Evolutionary conservation across 345 rosid genomes (phyloP), one percentile per base, ranked within the genome.

Genomic region (Citrus medica): DNA sequence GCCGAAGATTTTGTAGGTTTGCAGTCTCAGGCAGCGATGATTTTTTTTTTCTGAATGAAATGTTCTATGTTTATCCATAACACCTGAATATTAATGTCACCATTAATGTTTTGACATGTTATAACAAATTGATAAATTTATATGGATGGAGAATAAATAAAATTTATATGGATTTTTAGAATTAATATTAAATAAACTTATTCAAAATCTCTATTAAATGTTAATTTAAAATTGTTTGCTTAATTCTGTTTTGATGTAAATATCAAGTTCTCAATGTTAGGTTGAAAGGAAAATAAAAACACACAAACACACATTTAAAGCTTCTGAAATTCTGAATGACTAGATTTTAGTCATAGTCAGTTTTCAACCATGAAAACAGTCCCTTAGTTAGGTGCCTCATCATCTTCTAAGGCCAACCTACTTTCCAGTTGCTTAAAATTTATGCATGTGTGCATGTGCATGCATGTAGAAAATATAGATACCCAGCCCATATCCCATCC

Each of bases 401-500:
- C 16, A 14, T 55, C 24, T 48, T 55, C 58, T 27, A 35, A 16
- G 37, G 37, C 38, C n/a, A 4, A 22, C 22, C 19, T 17, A 37
- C 35, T 14, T 30, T 19, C 32, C 30, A 8, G 27, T n/a, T 17
- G 28, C 64, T 62, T 60, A 30, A 64, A 40, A 9, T 27, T 22
- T 71, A 4, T 73, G 69, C n/a, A 61, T 60, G 25, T 56, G 38
- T 56, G 63, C 60, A 37, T 53, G 21, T 55, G 76, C 62, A 38
- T 64, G 67, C 24, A 61, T 71, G 61, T 70, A 27, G 69, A 51
- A 69, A 27, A 75, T 70, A 42, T 79, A 37, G 35, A 51, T 37
- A 35, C 37, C 17, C 6, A 7, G 7, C 56, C 2, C 10, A 25
- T 28, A 19, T 32, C 22, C 33, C 14, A 5, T 55, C 9, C 28